Conservation (phyloP, 148 eudicot genomes). For the Rhododendron griersonianum region DNA sequence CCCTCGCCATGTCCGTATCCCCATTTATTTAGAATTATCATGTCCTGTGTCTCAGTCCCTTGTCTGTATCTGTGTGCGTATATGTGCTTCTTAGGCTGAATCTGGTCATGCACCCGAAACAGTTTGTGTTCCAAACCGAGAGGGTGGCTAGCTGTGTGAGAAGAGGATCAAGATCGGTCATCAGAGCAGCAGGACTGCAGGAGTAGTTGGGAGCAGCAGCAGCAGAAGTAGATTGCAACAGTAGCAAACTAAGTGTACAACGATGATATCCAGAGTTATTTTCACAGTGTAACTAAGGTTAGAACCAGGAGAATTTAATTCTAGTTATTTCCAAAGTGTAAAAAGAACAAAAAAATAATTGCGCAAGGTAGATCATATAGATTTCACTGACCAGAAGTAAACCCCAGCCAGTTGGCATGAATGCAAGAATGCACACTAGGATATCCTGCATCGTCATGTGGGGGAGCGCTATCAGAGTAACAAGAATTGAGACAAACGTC, state of each 20-base stretch:
- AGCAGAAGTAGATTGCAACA: too few relatives aligned
- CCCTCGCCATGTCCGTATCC: too few relatives aligned
- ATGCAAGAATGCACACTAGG: slow-evolving; percentile 81
- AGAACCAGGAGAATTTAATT: neutral
- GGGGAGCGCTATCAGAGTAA: slow-evolving; percentile 52
- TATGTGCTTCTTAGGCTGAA: neutral
- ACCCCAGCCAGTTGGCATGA: slow-evolving; percentile 98
- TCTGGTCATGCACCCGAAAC: neutral
- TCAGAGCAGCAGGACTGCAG: neutral
- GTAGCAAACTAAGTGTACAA: neutral
- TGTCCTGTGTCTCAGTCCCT: too few relatives aligned
- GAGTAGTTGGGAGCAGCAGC: too few relatives aligned
- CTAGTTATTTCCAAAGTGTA: neutral
- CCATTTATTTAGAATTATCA: too few relatives aligned
- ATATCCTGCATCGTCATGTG: slow-evolving; percentile 69
- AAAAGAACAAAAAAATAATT: neutral
- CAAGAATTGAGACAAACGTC: slow-evolving; percentile 39
- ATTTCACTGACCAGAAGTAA: slow-evolving; percentile 34
- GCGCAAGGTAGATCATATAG: neutral
- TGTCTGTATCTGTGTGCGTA: neutral
- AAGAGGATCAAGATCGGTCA: too few relatives aligned
- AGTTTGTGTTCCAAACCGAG: neutral
- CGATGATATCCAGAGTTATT: too few relatives aligned
- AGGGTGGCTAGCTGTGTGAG: neutral
- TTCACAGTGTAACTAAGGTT: neutral